These are phyloP conservation scores for Pinus albicaulis DNA, from an alignment of 75 land plant genomes.

Conservation along the genomic window DNA sequence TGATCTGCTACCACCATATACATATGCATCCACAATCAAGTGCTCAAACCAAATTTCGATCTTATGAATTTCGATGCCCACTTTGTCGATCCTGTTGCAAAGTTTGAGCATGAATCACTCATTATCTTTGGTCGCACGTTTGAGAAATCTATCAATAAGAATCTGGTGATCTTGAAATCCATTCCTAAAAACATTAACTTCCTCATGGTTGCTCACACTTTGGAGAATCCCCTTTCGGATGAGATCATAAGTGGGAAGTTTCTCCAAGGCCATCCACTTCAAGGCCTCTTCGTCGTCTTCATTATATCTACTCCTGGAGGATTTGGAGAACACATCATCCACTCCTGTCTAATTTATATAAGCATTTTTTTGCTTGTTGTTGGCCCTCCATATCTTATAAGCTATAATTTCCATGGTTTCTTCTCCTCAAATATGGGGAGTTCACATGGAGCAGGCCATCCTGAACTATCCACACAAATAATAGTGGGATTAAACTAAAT, in stretches of 20 bases:
- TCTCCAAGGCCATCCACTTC: no score
- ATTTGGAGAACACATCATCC: no score
- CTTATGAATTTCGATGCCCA: conserved; percentile 68
- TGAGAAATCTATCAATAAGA: conserved; percentile 71
- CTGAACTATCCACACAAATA: no score
- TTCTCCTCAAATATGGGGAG: no score
- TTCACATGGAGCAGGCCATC: no score
- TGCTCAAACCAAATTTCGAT: conserved; percentile 77
- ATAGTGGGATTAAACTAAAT: no score
- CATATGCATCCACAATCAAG: conserved; percentile 52
- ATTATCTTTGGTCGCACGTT: conserved; percentile 81
- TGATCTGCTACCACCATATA: conserved; percentile 57
- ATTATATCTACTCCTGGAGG: no score
- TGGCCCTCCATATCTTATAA: no score
- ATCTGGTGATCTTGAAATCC: conserved; percentile 45
- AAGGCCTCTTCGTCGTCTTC: conserved; percentile 75
- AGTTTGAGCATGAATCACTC: conserved; percentile 64
- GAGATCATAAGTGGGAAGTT: conserved; percentile 44
- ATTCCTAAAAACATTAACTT: conserved; percentile 65
- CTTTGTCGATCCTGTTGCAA: no score
- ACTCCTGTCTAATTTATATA: not conserved
- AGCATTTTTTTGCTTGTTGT: not conserved
- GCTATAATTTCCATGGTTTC: no score
- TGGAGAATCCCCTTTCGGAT: conserved; percentile 8
- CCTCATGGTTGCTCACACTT: conserved; percentile 43